Evolutionary conservation across 352 stramenopile genomes (phyloP).

Genomic region (Pythium coloratum): DNA sequence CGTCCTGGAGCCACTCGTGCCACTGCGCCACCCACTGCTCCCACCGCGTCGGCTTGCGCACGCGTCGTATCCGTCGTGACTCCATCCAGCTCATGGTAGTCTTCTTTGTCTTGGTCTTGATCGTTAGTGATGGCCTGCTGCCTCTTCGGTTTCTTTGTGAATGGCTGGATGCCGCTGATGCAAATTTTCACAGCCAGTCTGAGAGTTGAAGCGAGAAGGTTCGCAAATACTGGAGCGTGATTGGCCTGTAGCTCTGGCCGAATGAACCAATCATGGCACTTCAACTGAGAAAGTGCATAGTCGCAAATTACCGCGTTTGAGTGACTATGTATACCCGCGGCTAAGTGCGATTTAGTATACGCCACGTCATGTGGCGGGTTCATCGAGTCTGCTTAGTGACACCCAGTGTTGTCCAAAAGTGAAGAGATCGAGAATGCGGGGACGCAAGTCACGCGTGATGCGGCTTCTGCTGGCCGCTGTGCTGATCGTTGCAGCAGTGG

Average conservation of each 20-base stretch:
- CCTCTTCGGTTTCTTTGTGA: constrained; percentile 8
- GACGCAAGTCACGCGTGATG: constrained; percentile 11
- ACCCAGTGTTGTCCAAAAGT: background rate
- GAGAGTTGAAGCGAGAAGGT: constrained; percentile 16
- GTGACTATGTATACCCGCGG: constrained; percentile 18
- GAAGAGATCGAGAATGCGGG: constrained; percentile 13
- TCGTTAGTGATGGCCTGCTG: background rate
- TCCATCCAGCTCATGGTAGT: constrained; percentile 16
- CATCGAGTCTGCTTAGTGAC: constrained; percentile 9
- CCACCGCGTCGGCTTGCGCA: constrained; percentile 24
- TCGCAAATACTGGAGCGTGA: constrained; percentile 12
- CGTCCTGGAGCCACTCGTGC: constrained; percentile 27
- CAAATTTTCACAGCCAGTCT: background rate
- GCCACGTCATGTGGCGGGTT: constrained; percentile 6
- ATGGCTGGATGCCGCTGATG: background rate
- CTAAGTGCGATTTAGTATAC: constrained; percentile 23
- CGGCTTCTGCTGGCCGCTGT: constrained; percentile 16
- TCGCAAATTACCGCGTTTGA: background rate
- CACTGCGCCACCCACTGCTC: constrained; percentile 15
- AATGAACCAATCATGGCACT: constrained; percentile 1
- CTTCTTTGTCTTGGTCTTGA: background rate
- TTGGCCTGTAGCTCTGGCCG: constrained; percentile 11
- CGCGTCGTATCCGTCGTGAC: constrained; percentile 22
- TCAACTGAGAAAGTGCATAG: constrained; percentile 19
- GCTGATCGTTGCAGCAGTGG: constrained; percentile 7